These are phyloP conservation scores for Globisporangium paddicum DNA, from an alignment of 352 stramenopile genomes.

Conservation along the genomic window DNA sequence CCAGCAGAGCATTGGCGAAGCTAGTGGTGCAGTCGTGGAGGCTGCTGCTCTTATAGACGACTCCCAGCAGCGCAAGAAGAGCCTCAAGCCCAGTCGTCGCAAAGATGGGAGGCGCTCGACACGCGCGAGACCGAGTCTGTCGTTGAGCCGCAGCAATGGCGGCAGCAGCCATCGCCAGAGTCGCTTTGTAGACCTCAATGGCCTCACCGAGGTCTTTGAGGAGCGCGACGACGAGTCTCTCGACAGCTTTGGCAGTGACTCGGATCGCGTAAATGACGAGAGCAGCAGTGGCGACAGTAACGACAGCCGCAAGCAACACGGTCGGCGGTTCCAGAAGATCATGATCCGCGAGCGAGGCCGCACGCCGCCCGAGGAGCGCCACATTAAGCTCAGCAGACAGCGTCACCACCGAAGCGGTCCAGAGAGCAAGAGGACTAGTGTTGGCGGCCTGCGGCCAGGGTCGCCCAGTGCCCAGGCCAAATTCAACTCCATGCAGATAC, in stretches of 20 bases:
- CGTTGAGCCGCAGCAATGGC: not conserved
- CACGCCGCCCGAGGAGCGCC: conserved; percentile 18
- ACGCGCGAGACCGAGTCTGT: conserved; percentile 3
- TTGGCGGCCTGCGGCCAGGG: not conserved
- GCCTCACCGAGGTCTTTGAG: conserved; percentile 53
- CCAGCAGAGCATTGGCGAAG: not conserved
- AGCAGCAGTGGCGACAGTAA: conserved; percentile 10
- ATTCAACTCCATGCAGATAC: not conserved
- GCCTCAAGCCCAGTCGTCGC: not conserved
- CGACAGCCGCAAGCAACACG: conserved; percentile 13
- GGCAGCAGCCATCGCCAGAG: conserved; percentile 6
- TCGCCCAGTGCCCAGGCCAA: not conserved
- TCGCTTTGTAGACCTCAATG: conserved; percentile 43
- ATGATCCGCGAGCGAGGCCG: conserved; percentile 43
- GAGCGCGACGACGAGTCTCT: conserved; percentile 16
- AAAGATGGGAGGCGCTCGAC: conserved; percentile 1
- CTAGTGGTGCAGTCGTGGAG: not conserved
- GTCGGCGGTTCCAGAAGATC: conserved; percentile 29
- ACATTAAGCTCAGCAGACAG: conserved; percentile 7
- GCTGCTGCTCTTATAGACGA: not conserved
- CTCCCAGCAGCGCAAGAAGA: not conserved
- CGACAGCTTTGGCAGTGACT: not conserved
- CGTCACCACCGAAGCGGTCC: conserved; percentile 1
- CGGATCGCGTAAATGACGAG: not conserved
- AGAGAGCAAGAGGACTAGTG: not conserved